These are phyloP conservation scores for Syzygium aromaticum DNA, from an alignment of 345 rosid genomes.

Conservation along the genomic window DNA sequence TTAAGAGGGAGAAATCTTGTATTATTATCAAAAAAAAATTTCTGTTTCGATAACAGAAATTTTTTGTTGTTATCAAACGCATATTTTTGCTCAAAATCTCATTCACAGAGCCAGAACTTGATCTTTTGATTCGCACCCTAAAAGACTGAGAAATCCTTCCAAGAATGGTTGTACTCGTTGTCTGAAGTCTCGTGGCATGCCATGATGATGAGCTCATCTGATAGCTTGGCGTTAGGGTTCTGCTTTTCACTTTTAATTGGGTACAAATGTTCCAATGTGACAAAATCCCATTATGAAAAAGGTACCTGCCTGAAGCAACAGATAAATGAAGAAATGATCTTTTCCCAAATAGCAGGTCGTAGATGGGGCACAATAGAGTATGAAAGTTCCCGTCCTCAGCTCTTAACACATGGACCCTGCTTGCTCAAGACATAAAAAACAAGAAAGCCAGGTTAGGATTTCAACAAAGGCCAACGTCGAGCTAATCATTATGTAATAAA, in stretches of 20 bases:
- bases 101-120: too few species aligned
- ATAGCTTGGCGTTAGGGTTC: neutral
- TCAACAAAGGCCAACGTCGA: neutral
- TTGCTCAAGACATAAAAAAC: neutral
- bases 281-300: slow-evolving; percentile 16
- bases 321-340: slow-evolving; percentile 17
- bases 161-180: neutral
- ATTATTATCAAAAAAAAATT: too few species aligned
- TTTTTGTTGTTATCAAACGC: too few species aligned
- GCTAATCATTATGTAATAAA: neutral
- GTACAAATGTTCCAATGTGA: slow-evolving; percentile 13
- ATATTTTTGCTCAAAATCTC: too few species aligned
- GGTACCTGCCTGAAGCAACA: slow-evolving; percentile 15
- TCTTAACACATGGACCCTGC: slow-evolving; percentile 10
- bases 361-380: slow-evolving; percentile 14
- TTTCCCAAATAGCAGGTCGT: slow-evolving; percentile 8
- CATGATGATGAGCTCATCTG: neutral
- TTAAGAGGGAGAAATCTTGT: too few species aligned
- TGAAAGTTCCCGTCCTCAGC: slow-evolving; percentile 13
- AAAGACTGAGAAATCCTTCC: too few species aligned
- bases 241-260: neutral
- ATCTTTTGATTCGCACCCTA: too few species aligned
- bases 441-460: neutral
- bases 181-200: neutral
- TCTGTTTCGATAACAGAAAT: too few species aligned